Conservation (phyloP, 768 basidiomycete species). For the Collybia sp. region DNA sequence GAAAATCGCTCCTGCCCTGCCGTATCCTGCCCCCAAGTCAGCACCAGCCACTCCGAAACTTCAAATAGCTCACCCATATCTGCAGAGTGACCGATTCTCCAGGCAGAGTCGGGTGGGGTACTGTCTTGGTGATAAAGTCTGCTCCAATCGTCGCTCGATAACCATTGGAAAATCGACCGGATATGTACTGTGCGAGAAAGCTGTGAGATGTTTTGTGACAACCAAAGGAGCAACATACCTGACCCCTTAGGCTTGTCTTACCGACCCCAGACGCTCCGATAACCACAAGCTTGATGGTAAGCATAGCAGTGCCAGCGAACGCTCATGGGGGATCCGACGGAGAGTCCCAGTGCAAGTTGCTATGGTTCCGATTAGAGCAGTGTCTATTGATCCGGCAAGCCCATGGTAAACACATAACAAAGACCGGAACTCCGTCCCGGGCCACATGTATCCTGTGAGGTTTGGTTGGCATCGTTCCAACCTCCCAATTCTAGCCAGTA, state of each 20-base stretch:
- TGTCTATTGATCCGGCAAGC: too few species aligned
- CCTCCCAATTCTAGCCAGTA: too few species aligned
- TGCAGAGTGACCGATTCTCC: slow-evolving; percentile 62
- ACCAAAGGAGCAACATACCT: slow-evolving; percentile 36
- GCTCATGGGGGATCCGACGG: too few species aligned
- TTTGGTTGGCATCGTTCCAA: too few species aligned
- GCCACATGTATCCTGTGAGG: too few species aligned
- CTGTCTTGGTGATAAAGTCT: slow-evolving; percentile 79
- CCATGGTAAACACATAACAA: too few species aligned
- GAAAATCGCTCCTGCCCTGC: slow-evolving; percentile 90
- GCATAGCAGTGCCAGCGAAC: slow-evolving; percentile 32
- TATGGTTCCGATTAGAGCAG: too few species aligned
- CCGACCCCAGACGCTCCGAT: slow-evolving; percentile 84
- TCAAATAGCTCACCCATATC: slow-evolving; percentile 38
- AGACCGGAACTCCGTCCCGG: too few species aligned
- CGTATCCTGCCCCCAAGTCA: slow-evolving; percentile 51
- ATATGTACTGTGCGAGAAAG: slow-evolving; percentile 53
- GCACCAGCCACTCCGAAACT: slow-evolving; percentile 1
- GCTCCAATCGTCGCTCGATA: slow-evolving; percentile 86
- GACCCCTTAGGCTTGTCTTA: slow-evolving; percentile 74
- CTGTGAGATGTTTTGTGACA: neutral
- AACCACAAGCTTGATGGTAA: slow-evolving; percentile 75
- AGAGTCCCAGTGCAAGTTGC: too few species aligned
- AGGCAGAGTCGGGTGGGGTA: slow-evolving; percentile 54
- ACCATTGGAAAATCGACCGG: slow-evolving; percentile 66